phyloP scores from a whole-genome alignment of 805 yeast genomes.

The Zygosaccharomyces rouxii region DNA sequence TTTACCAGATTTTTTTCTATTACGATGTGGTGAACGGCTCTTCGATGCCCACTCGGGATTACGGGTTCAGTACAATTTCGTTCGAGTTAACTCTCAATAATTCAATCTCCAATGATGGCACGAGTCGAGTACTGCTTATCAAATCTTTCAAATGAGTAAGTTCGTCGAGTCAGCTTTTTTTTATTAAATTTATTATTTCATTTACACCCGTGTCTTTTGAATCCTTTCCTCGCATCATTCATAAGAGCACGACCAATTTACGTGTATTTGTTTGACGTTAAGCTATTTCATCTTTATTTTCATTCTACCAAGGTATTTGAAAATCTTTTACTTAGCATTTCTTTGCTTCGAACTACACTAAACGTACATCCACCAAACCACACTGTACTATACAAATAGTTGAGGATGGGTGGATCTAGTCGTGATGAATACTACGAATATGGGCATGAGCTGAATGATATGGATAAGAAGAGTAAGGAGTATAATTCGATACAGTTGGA shows the following conservation, averaged over 20 bases:
- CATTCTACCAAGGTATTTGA: too few species aligned
- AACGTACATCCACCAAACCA: background rate
- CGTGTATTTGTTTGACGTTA: background rate
- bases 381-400: background rate
- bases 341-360: too few species aligned
- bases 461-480: constrained; percentile 4
- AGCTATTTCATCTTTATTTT: background rate
- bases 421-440: background rate
- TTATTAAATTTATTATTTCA: background rate
- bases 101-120: background rate
- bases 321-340: too few species aligned
- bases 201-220: background rate
- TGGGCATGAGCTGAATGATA: constrained; percentile 1
- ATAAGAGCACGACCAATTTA: background rate
- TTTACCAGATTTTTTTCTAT: background rate
- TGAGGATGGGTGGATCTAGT: background rate
- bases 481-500: background rate
- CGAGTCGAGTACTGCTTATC: background rate
- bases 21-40: background rate
- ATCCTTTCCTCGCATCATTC: background rate
- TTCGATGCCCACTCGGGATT: background rate
- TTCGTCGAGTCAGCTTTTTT: constrained; percentile 1
- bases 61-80: background rate
- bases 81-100: background rate
- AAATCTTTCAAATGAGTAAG: background rate